Conservation (phyloP, 306 rosid species). For the Vigna trinervia region DNA sequence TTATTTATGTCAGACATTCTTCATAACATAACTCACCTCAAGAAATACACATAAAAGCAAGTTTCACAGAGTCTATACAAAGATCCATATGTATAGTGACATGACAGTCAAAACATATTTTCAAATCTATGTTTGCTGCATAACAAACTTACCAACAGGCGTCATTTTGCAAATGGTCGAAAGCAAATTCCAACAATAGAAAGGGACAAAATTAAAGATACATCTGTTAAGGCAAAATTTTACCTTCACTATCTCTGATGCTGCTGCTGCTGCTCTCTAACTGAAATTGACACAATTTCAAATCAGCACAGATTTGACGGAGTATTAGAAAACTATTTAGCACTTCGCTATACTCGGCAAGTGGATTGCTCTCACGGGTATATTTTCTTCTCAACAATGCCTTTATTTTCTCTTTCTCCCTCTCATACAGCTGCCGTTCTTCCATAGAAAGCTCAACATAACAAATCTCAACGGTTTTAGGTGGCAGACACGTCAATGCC, state of each 20-base stretch:
- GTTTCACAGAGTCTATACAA: background rate
- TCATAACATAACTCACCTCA: background rate
- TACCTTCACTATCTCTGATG: conserved; percentile 74
- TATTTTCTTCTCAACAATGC: conserved; percentile 39
- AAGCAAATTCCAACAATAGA: too few species aligned
- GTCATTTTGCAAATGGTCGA: too few species aligned
- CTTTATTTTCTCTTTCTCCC: conserved; percentile 56
- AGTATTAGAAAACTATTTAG: conserved; percentile 72
- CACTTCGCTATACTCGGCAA: conserved; percentile 56
- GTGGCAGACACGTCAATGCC: conserved; percentile 68
- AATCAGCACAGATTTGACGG: conserved; percentile 82
- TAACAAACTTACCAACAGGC: too few species aligned
- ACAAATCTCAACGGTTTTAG: conserved; percentile 67
- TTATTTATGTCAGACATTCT: background rate
- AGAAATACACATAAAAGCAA: background rate
- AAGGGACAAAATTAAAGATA: too few species aligned
- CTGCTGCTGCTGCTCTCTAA: conserved; percentile 47
- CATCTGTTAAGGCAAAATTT: background rate
- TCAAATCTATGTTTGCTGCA: too few species aligned
- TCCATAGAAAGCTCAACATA: conserved; percentile 69
- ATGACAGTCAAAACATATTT: background rate
- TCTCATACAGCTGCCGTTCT: conserved; percentile 76
- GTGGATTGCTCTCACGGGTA: conserved; percentile 27
- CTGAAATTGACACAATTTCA: conserved; percentile 63
- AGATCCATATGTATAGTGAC: background rate